A percentile compares a stretch with the other conserved stretches of the same genome.
Conservation (phyloP, 2,329 filamentous ascomycete species). For the Aureobasidium sp. region DNA sequence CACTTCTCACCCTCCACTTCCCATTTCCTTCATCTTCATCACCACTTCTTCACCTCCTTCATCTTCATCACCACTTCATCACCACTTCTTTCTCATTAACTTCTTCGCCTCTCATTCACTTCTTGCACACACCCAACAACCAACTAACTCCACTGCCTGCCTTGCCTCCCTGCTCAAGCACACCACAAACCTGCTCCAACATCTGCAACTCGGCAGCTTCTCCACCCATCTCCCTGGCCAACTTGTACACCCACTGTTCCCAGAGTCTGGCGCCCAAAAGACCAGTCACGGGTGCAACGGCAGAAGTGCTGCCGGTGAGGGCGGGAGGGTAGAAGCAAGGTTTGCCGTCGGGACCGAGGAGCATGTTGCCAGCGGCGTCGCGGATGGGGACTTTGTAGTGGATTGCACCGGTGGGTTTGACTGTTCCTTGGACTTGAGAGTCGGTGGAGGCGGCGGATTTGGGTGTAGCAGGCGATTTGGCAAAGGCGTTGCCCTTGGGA, state of each 20-base stretch:
- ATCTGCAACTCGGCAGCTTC: conserved; percentile 46
- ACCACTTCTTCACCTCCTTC: background rate
- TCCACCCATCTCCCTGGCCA: conserved; percentile 72
- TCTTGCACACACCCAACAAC: conserved; percentile 44
- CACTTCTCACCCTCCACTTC: background rate
- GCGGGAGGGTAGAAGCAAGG: conserved; percentile 25
- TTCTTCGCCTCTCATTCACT: background rate
- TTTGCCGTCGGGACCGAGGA: conserved; percentile 24
- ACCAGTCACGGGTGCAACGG: conserved; percentile 54
- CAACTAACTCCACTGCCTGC: conserved; percentile 52
- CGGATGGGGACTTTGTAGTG: conserved; percentile 11
- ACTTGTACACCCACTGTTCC: conserved; percentile 91
- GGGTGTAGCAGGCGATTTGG: background rate
- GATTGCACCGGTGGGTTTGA: background rate
- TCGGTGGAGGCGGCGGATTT: background rate
- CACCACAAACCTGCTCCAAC: conserved; percentile 48
- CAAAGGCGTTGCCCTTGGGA: background rate
- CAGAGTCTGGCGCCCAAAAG: conserved; percentile 82
- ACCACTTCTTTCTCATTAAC: no score
- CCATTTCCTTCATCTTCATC: background rate
- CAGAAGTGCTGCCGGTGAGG: conserved; percentile 27
- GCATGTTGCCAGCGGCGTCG: conserved; percentile 24
- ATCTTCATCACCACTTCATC: background rate
- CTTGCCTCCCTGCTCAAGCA: conserved; percentile 53
- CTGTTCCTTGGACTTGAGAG: no score